Conservation (phyloP, 306 rosid genomes). For the Urtica urens region DNA sequence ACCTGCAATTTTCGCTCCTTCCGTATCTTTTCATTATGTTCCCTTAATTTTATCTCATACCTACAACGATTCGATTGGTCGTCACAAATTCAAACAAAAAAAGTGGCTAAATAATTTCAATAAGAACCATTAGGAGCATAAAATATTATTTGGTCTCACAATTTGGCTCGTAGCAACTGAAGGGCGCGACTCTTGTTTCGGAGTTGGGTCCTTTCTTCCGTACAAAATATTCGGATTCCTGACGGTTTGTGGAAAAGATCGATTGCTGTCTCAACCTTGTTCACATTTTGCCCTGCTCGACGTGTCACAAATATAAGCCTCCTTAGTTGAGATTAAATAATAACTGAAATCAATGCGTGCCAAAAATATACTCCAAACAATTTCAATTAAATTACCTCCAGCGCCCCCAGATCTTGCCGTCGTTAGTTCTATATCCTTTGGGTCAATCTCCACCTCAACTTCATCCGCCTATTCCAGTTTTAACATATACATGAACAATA, state of each 20-base stretch:
- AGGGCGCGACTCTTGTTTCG: conserved; percentile 79
- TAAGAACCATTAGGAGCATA: background rate
- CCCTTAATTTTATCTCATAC: conserved; percentile 82
- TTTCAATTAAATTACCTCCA: conserved; percentile 62
- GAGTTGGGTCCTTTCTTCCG: conserved; percentile 92
- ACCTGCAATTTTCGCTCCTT: conserved; percentile 78
- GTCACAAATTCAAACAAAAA: conserved; percentile 12
- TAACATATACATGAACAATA: conserved; percentile 11
- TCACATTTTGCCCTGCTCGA: conserved; percentile 92
- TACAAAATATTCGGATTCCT: conserved; percentile 95
- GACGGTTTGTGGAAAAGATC: conserved; percentile 96
- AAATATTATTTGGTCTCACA: conserved; percentile 36
- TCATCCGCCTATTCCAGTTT: conserved; percentile 68
- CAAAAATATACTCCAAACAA: background rate
- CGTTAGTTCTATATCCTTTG: conserved; percentile 88
- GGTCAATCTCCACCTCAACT: conserved; percentile 87
- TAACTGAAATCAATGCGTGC: conserved; percentile 10
- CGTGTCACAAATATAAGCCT: conserved; percentile 11
- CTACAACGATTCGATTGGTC: conserved; percentile 34
- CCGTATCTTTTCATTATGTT: conserved; percentile 80
- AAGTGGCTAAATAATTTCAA: background rate
- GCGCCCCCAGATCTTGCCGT: conserved; percentile 99
- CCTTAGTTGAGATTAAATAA: conserved; percentile 6
- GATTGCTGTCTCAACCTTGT: conserved; percentile 96
- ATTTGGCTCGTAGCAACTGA: conserved; percentile 90